A percentile compares a stretch with the other conserved stretches of the same genome.
These are phyloP conservation scores for Coix lacrymajobi DNA, from an alignment of 176 grass and related monocot genomes.

Conservation along the genomic window DNA sequence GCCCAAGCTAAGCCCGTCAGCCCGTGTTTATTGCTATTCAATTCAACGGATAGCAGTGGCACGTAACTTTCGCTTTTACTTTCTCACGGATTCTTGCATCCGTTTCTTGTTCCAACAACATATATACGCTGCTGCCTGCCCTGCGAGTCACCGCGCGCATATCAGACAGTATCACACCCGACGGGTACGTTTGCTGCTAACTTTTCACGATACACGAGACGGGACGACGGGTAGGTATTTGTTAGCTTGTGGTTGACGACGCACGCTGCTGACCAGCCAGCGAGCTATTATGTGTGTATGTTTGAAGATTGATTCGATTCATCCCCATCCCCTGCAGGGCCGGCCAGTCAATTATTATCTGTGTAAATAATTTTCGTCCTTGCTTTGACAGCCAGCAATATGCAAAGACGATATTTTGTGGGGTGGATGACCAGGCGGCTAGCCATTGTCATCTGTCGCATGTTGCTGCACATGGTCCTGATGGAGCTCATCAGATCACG, in stretches of 20 bases:
- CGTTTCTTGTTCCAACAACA: background rate
- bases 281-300: background rate
- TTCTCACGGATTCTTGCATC: background rate
- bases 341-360: background rate
- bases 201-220: background rate
- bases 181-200: background rate
- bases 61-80: background rate
- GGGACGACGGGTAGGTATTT: background rate
- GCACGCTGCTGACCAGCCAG: background rate
- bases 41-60: background rate
- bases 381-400: background rate
- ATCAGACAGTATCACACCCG: background rate
- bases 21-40: background rate
- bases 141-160: no score
- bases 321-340: background rate
- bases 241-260: background rate
- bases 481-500: background rate
- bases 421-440: background rate
- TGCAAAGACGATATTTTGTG: background rate
- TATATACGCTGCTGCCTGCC: no score
- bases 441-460: background rate
- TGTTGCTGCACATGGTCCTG: background rate
- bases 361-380: background rate
- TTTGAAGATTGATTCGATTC: background rate
- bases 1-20: no score